Base-by-base conservation (phyloP, 2,329 filamentous ascomycete species). In the Macrophomina phaseolina region DNA sequence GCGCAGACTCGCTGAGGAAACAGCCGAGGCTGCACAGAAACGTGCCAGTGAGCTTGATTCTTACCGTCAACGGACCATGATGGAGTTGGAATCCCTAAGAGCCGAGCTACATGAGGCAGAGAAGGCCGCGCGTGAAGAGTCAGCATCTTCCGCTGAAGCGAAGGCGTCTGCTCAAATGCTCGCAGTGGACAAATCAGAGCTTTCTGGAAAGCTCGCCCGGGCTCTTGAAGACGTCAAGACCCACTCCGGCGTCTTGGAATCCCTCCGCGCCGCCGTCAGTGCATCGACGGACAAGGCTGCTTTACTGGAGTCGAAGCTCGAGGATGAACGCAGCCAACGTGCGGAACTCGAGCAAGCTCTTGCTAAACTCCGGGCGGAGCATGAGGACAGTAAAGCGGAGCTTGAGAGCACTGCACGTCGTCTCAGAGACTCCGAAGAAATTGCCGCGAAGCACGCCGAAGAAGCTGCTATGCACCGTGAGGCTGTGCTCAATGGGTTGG, bases 401-500 rank as follows among this genome's bases (percentile, higher is more conserved):
- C 84, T 98, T 3, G 92, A 93, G 52, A 86, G 86, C 23, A 85
- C 89, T 0, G 90, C 87, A 1, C 89, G 93, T 71, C 89, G 91
- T 61, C 81, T 99, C 58, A 89, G 87, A 48, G 94, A 97, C 77
- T 89, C 92, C 0, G 93, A 99, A 79, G 93, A 97, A 74, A 81
- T 98, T 52, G 91, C 92, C 1, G 91, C 96, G 73, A 93, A 90
- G 71, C 90, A 97, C 77, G 92, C 94, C 5, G 88, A 89, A 71
- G 96, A 99, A 81, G 94, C 95, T 5, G 87, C 90, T 66, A 91
- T 91, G 16, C 94, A 98, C 75, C 91, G 92, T 30, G 85, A 91
- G 71, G 94, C 91, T 28, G 89, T 99, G 40, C 81, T 98, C 53
- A 86, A 89, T 58, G 94, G 95, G 4, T 85, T 99, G 11, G 91